phyloP scores from a whole-genome alignment of 805 yeast species.

The Saccharomycopsis selenospora region DNA sequence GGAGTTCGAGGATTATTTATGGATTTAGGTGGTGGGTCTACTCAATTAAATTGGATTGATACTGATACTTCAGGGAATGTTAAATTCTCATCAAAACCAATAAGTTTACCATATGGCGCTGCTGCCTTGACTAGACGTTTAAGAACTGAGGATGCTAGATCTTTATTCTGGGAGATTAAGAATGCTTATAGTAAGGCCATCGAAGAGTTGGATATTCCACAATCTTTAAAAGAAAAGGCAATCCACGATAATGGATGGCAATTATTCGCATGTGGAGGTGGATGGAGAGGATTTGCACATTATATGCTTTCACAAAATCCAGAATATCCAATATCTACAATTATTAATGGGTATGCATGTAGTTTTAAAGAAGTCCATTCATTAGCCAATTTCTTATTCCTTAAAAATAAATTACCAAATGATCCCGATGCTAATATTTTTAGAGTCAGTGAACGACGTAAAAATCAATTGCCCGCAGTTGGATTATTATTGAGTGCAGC shows the following conservation, averaged over 20 bases:
- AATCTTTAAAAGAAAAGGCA: constrained; percentile 43
- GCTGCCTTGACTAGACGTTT: constrained; percentile 56
- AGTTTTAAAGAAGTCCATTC: constrained; percentile 44
- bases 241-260: constrained; percentile 51
- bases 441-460: constrained; percentile 59
- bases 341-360: constrained; percentile 62
- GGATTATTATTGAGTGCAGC: constrained; percentile 57
- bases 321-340: constrained; percentile 61
- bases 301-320: constrained; percentile 43
- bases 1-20: constrained; percentile 59
- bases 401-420: constrained; percentile 43
- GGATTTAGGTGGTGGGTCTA: constrained; percentile 69
- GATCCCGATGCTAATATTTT: constrained; percentile 39
- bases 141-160: constrained; percentile 41
- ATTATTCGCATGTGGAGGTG: constrained; percentile 67
- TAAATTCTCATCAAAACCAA: constrained; percentile 47
- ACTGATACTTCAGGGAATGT: constrained; percentile 46
- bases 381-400: constrained; percentile 43
- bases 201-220: constrained; percentile 45
- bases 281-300: constrained; percentile 64
- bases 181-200: constrained; percentile 45
- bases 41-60: constrained; percentile 64
- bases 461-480: constrained; percentile 62
- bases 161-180: constrained; percentile 46
- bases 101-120: constrained; percentile 67